Percentiles rank a stretch among this genome's conserved stretches.
These are phyloP conservation scores for Botryotinia globosa DNA, from an alignment of 2,329 filamentous ascomycete species.

Conservation along the genomic window DNA sequence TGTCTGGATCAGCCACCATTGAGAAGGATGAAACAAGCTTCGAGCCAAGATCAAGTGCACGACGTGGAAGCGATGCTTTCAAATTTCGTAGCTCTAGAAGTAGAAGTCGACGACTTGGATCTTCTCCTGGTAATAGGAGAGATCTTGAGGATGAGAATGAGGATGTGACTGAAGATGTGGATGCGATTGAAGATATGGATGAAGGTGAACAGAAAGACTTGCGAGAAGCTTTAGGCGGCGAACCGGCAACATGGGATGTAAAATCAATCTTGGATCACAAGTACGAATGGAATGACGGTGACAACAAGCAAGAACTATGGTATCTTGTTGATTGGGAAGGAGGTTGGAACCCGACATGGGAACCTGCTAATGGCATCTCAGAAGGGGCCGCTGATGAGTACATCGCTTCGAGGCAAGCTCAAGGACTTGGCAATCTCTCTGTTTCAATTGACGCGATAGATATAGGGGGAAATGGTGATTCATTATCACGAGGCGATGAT, in stretches of 20 bases:
- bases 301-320: conserved; percentile 17
- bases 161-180: background rate
- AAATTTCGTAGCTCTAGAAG: conserved; percentile 5
- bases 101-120: conserved; percentile 8
- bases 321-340: conserved; percentile 37
- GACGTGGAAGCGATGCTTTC: background rate
- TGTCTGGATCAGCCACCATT: background rate
- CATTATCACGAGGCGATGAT: background rate
- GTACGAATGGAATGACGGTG: background rate
- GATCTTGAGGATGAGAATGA: background rate
- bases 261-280: conserved; percentile 31
- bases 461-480: background rate
- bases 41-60: background rate
- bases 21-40: background rate
- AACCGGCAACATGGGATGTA: conserved; percentile 23
- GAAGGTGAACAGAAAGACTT: conserved; percentile 16
- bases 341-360: conserved; percentile 31
- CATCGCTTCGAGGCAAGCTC: conserved; percentile 16
- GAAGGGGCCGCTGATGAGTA: conserved; percentile 22
- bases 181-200: background rate
- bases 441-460: background rate
- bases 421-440: background rate
- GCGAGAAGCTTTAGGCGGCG: conserved; percentile 3
- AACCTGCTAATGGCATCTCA: conserved; percentile 31
- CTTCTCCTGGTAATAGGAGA: background rate